Conservation (phyloP, 2,329 filamentous ascomycete species). For the Lecanicillium sp. region DNA sequence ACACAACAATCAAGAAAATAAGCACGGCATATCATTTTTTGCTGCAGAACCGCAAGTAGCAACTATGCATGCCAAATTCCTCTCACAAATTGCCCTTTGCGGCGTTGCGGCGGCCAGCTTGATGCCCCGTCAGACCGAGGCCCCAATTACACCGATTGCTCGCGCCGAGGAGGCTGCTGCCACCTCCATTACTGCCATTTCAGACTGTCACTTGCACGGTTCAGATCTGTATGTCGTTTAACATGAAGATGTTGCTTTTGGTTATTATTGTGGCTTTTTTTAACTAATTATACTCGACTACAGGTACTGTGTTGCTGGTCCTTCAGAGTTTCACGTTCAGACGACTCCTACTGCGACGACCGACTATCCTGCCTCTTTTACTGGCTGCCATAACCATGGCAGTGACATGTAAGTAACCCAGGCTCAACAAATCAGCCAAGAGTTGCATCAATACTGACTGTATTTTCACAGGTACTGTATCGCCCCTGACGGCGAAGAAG, state of each 20-base stretch:
- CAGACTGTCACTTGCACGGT: conserved; percentile 33
- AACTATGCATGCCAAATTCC: background rate
- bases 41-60: background rate
- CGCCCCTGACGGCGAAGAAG: conserved; percentile 50
- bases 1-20: too few relatives aligned
- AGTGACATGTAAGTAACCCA: conserved; percentile 38
- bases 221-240: conserved; percentile 27
- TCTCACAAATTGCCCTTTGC: conserved; percentile 4
- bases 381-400: conserved; percentile 56
- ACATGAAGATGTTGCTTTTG: too few relatives aligned
- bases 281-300: background rate
- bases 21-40: too few relatives aligned
- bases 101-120: background rate
- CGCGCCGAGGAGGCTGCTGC: conserved; percentile 4
- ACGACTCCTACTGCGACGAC: conserved; percentile 44
- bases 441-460: background rate
- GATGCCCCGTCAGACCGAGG: too few relatives aligned
- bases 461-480: conserved; percentile 60
- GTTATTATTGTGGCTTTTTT: too few relatives aligned
- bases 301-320: conserved; percentile 36
- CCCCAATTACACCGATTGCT: background rate
- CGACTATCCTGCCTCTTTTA: conserved; percentile 51
- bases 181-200: conserved; percentile 26
- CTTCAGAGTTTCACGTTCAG: conserved; percentile 33
- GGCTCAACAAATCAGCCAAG: background rate